Conservation (phyloP, 805 yeast genomes). For the Cyberlindnera maclurae region DNA sequence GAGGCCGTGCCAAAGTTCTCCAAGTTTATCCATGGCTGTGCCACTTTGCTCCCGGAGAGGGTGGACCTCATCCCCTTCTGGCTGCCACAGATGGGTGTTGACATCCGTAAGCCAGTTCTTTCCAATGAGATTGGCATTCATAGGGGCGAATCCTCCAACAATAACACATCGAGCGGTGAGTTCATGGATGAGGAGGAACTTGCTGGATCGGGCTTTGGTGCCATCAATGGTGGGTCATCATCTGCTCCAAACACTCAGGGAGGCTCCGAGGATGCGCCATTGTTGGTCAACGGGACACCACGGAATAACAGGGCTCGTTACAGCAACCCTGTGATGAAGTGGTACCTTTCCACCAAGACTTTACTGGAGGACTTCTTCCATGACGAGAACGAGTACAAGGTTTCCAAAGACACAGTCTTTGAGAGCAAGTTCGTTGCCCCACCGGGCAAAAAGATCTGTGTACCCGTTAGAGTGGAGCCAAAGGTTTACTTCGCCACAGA, state of each 20-base stretch:
- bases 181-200: conserved; percentile 67
- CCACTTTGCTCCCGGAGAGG: conserved; percentile 79
- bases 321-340: conserved; percentile 11
- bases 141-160: conserved; percentile 18
- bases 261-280: conserved; percentile 26
- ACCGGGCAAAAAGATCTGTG: conserved; percentile 80
- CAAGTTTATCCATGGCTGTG: conserved; percentile 94
- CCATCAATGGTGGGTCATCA: conserved; percentile 15
- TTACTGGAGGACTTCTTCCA: conserved; percentile 41
- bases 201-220: conserved; percentile 41
- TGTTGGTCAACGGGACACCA: conserved; percentile 17
- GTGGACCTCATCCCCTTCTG: conserved; percentile 89
- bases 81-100: conserved; percentile 95
- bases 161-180: conserved; percentile 42
- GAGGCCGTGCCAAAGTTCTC: conserved; percentile 98
- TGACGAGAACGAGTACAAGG: conserved; percentile 43
- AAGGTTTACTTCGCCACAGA: conserved; percentile 99
- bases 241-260: conserved; percentile 9
- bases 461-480: conserved; percentile 96
- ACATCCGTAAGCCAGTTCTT: conserved; percentile 78
- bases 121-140: conserved; percentile 27
- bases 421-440: conserved; percentile 62
- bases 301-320: conserved; percentile 3
- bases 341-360: conserved; percentile 17
- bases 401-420: conserved; percentile 59